Evolutionary conservation across 78 protist species (phyloP), one percentile per base, ranked within the genome.

Genomic region (Dictyostelium brefeldianum): DNA sequence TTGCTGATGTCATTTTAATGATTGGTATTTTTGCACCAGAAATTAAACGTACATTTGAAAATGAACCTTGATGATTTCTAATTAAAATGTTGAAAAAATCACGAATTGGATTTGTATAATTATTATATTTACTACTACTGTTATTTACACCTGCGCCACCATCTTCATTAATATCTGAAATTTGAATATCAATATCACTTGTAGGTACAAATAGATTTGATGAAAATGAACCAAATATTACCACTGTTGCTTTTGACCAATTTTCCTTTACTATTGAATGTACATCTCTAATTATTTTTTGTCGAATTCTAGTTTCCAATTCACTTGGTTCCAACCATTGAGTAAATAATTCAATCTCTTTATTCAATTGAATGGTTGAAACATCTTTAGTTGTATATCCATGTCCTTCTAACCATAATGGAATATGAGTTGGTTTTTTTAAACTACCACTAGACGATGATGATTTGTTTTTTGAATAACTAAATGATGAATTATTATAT

Each of bases 11-110:
- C 70, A 82, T 64, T 69, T 90, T 89, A 73, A 96, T 85, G 81
- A 96, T 94, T 25, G 97, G 97, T 31, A 96, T 83, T 51, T 74
- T 62, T 4, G 97, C 97, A 43, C 56, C 90, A 29, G 79, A 82
- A 62, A 96, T 94, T 11, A 93, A 56, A 15, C 96, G 89, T 41
- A 85, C 48, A 57, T 94, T 80, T 3, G 75, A 47, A 14, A 64
- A 87, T 4, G 50, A 29, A 15, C 17, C 65, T 47, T 87, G 92
- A 46, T 87, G 78, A 31, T 64, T 56, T 54, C 51, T 54, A 22
- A 46, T 74, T 18, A 87, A 18, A 10, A 47, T 77, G 31, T 31
- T 50, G 20, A 74, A 43, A 20, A 87, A 41, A 27, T 87, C 92
- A 11, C 75, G n/a, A 18, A 87, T 87, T 57, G 92, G 92, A 48